These are phyloP conservation scores for Fusarium tricinctum DNA, from an alignment of 2,329 filamentous ascomycete species.

Conservation along the genomic window DNA sequence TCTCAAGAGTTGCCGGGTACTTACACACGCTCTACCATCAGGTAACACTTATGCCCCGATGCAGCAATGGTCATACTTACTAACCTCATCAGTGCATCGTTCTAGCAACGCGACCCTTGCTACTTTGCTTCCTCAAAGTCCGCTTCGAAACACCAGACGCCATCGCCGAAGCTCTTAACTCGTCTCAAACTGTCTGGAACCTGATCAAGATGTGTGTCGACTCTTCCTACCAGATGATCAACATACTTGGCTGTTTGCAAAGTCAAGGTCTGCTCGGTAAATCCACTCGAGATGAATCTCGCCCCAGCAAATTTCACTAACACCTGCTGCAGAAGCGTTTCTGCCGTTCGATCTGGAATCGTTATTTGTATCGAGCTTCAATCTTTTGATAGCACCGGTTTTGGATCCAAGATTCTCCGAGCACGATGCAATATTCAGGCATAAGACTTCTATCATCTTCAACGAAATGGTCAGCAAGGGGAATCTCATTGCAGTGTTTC, in stretches of 20 bases:
- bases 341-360: slow-evolving; percentile 64
- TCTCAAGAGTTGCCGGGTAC: slow-evolving; percentile 52
- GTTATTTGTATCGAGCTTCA: slow-evolving; percentile 59
- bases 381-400: slow-evolving; percentile 56
- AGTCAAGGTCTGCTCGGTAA: slow-evolving; percentile 63
- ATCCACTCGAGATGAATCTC: slow-evolving; percentile 15
- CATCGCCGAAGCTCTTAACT: slow-evolving; percentile 54
- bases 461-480: slow-evolving; percentile 63
- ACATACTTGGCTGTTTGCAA: slow-evolving; percentile 60
- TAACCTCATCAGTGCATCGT: slow-evolving; percentile 49
- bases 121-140: slow-evolving; percentile 54
- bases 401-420: slow-evolving; percentile 56
- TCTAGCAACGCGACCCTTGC: slow-evolving; percentile 51
- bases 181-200: slow-evolving; percentile 54
- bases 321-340: slow-evolving; percentile 57
- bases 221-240: slow-evolving; percentile 52
- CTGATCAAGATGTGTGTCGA: slow-evolving; percentile 55
- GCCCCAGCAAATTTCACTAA: not conserved
- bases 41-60: slow-evolving; percentile 13
- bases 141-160: slow-evolving; percentile 48
- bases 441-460: slow-evolving; percentile 60
- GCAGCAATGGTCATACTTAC: not conserved
- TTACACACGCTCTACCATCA: slow-evolving; percentile 54
- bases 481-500: slow-evolving; percentile 61
- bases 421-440: slow-evolving; percentile 55